A percentile compares a stretch with the other conserved stretches of the same genome.
These are phyloP conservation scores for Calocera cornea DNA, from an alignment of 768 basidiomycete species.

Conservation along the genomic window DNA sequence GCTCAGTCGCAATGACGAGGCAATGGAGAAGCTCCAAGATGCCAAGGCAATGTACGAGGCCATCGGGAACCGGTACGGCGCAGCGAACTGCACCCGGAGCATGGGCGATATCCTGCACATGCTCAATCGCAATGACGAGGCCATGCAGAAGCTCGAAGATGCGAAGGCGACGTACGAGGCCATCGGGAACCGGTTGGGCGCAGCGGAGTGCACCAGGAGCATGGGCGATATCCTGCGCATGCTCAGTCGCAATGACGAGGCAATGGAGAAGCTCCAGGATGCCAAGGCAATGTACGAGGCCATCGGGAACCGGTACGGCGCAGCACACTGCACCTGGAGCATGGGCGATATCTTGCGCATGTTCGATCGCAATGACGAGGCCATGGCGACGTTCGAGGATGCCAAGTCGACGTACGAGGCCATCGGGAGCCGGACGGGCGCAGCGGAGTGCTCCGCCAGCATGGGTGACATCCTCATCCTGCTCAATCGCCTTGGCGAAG, in stretches of 20 bases:
- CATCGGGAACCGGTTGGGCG: too few relatives aligned
- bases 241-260: neutral
- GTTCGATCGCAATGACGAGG: neutral
- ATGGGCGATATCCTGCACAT: too few relatives aligned
- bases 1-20: too few relatives aligned
- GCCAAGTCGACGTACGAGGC: neutral
- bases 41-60: too few relatives aligned
- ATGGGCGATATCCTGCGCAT: neutral
- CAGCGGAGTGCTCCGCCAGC: neutral
- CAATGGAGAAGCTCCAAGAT: too few relatives aligned
- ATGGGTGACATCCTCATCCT: neutral
- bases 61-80: too few relatives aligned
- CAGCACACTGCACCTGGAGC: neutral
- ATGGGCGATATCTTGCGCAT: neutral
- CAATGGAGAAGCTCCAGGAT: neutral
- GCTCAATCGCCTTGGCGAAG: neutral
- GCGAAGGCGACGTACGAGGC: too few relatives aligned
- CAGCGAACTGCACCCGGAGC: too few relatives aligned
- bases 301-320: neutral
- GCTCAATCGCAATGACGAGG: too few relatives aligned
- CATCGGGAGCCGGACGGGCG: neutral
- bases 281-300: neutral
- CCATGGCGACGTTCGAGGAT: neutral
- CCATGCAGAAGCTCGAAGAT: too few relatives aligned
- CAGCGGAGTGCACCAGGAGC: neutral